These are phyloP conservation scores for Trypanosoma conorhini DNA, from an alignment of 208 protist species.

Conservation along the genomic window DNA sequence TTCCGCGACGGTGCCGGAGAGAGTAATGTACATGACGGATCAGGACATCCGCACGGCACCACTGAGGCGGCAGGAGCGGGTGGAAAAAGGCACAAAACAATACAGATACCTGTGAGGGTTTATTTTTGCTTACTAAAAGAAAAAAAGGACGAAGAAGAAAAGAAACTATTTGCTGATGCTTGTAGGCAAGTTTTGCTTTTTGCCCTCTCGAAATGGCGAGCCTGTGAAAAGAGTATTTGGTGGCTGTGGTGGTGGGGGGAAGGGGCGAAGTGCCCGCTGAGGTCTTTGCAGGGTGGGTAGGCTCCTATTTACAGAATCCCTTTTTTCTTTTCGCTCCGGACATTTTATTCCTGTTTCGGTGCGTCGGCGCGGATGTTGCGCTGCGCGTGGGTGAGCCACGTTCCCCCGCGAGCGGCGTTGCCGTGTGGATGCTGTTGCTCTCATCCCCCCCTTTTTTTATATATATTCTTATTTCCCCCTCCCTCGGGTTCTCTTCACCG, in stretches of 20 bases:
- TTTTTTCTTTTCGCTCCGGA: background rate
- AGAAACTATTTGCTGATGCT: background rate
- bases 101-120: conserved; percentile 6
- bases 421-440: background rate
- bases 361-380: too few species aligned
- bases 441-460: background rate
- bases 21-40: conserved; percentile 24
- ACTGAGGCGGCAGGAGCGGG: conserved; percentile 9
- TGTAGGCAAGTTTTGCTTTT: background rate
- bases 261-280: too few species aligned
- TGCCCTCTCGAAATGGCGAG: too few species aligned
- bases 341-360: background rate
- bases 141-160: too few species aligned
- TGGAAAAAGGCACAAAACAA: conserved; percentile 13
- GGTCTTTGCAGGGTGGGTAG: too few species aligned
- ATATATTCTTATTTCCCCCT: background rate
- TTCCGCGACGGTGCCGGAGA: conserved; percentile 13
- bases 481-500: background rate
- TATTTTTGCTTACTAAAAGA: conserved; percentile 1
- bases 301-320: too few species aligned
- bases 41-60: conserved; percentile 30
- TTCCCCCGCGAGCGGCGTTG: too few species aligned
- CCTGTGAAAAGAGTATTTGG: too few species aligned
- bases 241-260: too few species aligned
- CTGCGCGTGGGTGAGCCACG: too few species aligned